These are phyloP conservation scores for Dioscorea cayenensis DNA, from an alignment of 116 monocot species.

Conservation along the genomic window DNA sequence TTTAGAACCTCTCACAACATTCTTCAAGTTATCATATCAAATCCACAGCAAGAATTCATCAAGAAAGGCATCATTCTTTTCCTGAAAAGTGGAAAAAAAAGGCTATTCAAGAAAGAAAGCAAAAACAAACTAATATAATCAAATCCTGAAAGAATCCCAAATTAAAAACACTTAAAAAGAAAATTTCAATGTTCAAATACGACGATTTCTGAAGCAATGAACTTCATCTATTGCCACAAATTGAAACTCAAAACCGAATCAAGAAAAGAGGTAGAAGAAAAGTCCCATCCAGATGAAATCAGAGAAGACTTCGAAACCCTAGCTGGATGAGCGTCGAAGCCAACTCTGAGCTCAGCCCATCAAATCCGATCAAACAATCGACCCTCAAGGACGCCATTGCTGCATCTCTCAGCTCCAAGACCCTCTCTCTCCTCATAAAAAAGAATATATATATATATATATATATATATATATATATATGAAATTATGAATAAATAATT, in stretches of 20 bases:
- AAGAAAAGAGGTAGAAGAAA: too few species aligned
- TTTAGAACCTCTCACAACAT: slow-evolving; percentile 27
- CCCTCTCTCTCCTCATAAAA: too few species aligned
- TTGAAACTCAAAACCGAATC: too few species aligned
- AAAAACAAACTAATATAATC: background rate
- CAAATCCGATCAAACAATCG: slow-evolving; percentile 64
- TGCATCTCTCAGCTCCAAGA: too few species aligned
- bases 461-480: too few species aligned
- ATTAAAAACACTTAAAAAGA: too few species aligned
- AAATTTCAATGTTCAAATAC: background rate
- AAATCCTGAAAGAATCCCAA: background rate
- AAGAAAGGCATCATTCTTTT: slow-evolving; percentile 6
- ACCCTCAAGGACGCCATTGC: slow-evolving; percentile 9
- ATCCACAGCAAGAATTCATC: slow-evolving; percentile 38
- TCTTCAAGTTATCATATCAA: slow-evolving; percentile 19
- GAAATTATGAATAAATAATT: too few species aligned
- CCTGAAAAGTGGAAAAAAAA: slow-evolving; percentile 12
- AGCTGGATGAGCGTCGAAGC: slow-evolving; percentile 48
- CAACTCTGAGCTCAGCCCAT: slow-evolving; percentile 44
- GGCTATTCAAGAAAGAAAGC: background rate
- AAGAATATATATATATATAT: too few species aligned
- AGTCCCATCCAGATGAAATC: too few species aligned
- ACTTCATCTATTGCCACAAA: too few species aligned
- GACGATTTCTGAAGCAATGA: background rate
- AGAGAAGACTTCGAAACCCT: slow-evolving; percentile 42